These are phyloP conservation scores for Geum urbanum DNA, from an alignment of 306 rosid genomes.

Conservation along the genomic window DNA sequence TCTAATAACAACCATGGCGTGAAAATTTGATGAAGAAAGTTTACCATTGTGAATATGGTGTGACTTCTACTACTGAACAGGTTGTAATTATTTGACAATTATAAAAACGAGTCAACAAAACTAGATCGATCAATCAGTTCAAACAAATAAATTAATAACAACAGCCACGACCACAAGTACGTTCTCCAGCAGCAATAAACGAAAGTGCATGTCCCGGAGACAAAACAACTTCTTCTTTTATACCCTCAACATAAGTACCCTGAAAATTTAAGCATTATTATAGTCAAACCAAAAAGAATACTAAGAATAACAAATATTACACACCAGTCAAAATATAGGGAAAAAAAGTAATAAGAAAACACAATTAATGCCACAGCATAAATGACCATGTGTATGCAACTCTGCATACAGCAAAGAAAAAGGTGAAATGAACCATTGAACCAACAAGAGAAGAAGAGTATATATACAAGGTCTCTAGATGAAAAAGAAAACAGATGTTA, in stretches of 20 bases:
- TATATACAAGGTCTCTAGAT: neutral
- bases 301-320: neutral
- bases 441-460: neutral
- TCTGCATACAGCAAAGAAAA: conserved; percentile 2
- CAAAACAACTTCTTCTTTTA: conserved; percentile 81
- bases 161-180: conserved; percentile 32
- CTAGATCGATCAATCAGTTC: conserved; percentile 12
- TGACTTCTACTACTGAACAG: conserved; percentile 98
- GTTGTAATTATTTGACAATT: conserved; percentile 68
- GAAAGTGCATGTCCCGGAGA: conserved; percentile 91
- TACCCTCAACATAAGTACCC: conserved; percentile 86
- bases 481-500: conserved; percentile 2
- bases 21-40: conserved; percentile 5
- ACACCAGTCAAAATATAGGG: neutral
- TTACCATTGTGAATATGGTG: conserved; percentile 97
- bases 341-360: neutral
- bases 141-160: conserved; percentile 3
- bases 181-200: conserved; percentile 82
- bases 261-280: conserved; percentile 25
- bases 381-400: neutral
- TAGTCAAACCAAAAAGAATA: conserved; percentile 2
- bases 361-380: neutral
- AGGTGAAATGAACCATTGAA: neutral
- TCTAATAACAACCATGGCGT: neutral
- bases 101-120: conserved; percentile 8